phyloP scores from a whole-genome alignment of 2,329 filamentous ascomycete genomes.

The Coleophoma eucalyptorum region DNA sequence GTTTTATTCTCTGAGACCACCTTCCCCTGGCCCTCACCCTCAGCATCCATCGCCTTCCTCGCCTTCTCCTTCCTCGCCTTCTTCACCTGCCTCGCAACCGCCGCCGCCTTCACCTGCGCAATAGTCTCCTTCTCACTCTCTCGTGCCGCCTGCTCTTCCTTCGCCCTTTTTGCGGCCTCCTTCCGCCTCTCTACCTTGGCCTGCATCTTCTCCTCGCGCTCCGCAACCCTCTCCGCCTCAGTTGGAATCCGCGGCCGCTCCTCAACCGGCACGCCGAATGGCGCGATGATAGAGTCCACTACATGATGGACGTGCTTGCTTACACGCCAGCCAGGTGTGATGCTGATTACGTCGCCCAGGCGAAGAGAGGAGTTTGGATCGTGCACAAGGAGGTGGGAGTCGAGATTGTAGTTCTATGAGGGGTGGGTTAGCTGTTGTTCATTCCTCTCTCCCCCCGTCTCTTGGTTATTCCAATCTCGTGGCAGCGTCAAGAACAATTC shows the following conservation, averaged over 20 bases:
- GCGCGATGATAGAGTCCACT: constrained; percentile 71
- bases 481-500: no score
- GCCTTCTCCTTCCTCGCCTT: constrained; percentile 6
- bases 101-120: constrained; percentile 8
- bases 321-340: constrained; percentile 61
- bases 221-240: constrained; percentile 54
- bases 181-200: constrained; percentile 52
- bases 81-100: constrained; percentile 12
- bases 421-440: background rate
- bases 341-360: constrained; percentile 71
- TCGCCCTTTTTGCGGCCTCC: constrained; percentile 20
- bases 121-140: constrained; percentile 9
- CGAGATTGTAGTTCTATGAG: constrained; percentile 58
- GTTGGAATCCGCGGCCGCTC: constrained; percentile 63
- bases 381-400: constrained; percentile 67
- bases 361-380: constrained; percentile 72
- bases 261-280: constrained; percentile 59
- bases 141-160: constrained; percentile 21
- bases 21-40: background rate
- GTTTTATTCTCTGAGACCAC: background rate
- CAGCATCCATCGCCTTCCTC: background rate
- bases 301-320: constrained; percentile 69
- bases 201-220: constrained; percentile 49
- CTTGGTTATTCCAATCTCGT: no score
- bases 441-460: no score